phyloP scores from a whole-genome alignment of 1,284 basidiomycete species.

The Leucoagaricus sp. region DNA sequence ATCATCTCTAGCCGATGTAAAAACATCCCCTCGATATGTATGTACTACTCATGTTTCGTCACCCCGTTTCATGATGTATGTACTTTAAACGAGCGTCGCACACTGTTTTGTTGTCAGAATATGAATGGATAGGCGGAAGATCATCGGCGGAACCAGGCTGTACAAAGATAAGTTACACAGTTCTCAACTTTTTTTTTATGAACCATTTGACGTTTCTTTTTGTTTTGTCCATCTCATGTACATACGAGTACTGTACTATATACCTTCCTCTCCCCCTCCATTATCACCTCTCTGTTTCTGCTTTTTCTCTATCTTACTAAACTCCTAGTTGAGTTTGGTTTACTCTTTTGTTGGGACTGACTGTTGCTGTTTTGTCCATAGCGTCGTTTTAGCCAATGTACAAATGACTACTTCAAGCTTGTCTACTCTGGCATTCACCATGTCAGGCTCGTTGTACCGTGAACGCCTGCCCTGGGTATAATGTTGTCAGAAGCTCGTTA shows the following conservation, averaged over 20 bases:
- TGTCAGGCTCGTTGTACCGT: background rate
- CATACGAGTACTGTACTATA: slow-evolving; percentile 4
- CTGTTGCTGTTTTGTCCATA: background rate
- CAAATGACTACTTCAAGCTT: background rate
- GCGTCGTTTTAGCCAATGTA: background rate
- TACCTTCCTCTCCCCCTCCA: background rate
- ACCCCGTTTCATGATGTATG: no score
- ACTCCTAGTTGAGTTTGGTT: background rate
- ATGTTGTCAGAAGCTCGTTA: slow-evolving; percentile 6
- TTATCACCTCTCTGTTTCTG: background rate
- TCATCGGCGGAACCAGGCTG: background rate
- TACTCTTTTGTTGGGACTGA: slow-evolving; percentile 7
- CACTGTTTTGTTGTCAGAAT: no score
- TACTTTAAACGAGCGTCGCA: no score
- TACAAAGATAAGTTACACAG: background rate
- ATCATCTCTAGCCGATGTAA: no score
- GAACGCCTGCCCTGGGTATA: background rate
- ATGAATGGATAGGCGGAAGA: no score
- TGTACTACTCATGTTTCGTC: no score
- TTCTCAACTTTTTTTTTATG: no score
- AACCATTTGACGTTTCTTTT: slow-evolving; percentile 1
- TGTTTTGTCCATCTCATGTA: slow-evolving; percentile 9
- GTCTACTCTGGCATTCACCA: no score
- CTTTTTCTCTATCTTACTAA: background rate
- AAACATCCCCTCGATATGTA: no score